Evolutionary conservation across 2,329 filamentous ascomycete species (phyloP), one percentile per base, ranked within the genome.

Genomic region (Chrysoporthe puriensis): DNA sequence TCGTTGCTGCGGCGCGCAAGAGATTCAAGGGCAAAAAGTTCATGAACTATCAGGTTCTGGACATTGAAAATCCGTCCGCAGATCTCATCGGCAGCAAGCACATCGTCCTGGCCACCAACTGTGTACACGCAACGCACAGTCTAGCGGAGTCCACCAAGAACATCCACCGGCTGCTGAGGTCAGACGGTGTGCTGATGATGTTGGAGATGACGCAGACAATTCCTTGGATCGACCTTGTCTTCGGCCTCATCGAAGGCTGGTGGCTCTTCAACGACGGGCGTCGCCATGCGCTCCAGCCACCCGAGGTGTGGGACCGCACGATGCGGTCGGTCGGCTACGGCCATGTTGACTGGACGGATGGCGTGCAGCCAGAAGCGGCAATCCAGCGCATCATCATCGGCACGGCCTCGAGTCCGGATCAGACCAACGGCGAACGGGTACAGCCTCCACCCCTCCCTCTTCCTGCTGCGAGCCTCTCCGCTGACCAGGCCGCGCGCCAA

Each of bases 191-290:
- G 43, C 70, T 80, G 1, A 62, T 76, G 62, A 69, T 81, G 65
- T 54, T 78, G 14, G 79, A 81, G 72, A 72, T 79, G 72, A 79
- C 76, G 0, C 40, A 70, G n/a, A 66, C 56, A 3, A 18, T 78
- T 6, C 70, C 62, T 34, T 79, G 72, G 72, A 70, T 77, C 9
- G 77, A 81, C 44, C 66, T 79, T 34, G 71, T 77, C 40, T 79
- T 77, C 36, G 79, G 79, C 0, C 70, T 79, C 0, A 70, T 80
- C 6, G 76, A 80, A n/a, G 78, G 79, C 4, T 80, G 79, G 78
- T 81, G 78, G 78, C 67, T 76, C n/a, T 78, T 78, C 42, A 71
- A 75, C 5, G 77, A 79, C 60, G 76, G 75, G 0, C 58, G 66
- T 4, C 32, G 36, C 44, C 64, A 77, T 63, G 73, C 73, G n/a